Base-by-base conservation (phyloP, 2,329 filamentous ascomycete genomes). In the Pleomassaria siparia region DNA sequence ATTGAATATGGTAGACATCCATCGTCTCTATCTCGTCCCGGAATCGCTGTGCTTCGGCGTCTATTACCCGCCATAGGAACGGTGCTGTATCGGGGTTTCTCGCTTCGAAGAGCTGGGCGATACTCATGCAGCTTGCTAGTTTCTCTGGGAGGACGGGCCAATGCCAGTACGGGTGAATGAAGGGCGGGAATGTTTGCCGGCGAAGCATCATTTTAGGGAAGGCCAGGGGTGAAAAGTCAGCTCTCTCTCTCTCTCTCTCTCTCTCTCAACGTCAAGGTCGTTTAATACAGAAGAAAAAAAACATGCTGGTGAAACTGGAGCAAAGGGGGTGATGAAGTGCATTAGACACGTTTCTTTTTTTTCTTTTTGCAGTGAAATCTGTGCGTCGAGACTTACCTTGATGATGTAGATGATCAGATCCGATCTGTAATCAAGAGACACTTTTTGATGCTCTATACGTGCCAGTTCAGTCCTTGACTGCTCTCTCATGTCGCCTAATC, bases 121-220 rank as follows among this genome's bases (percentile, higher is more conserved):
- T 30, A 26, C 16, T 36, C 42, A 44, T 44, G 13, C 42, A 44
- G n/a, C 13, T 36, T 11, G 29, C 30, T 4, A 44, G 29, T n/a
- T 33, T 44, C 30, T 35, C 42, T 25, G 42, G 42, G 6, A 44
- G 32, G 3, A 3, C 20, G 6, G 20, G 16, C 13, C 4, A 28
- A 32, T 44, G 20, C 13, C 29, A 36, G 11, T 44, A 22, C 13
- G 29, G 22, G n/a, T 44, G 42, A 18, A 44, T 44, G 30, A 44
- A 44, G 3, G 42, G 42, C 3, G 42, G 42, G n/a, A 44, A 44
- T 2, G 29, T 36, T 16, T 35, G 9, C 5, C 29, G 29, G 3
- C 42, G 28, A 3, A 35, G 16, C 42, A 44, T 44, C 18, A 36
- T 35, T 3, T 15, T 29, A 16, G 42, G 30, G 30, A 36, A 44